A percentile compares a stretch with the other conserved stretches of the same genome.
Conservation (phyloP, 2,329 filamentous ascomycete species). For the Venturia nashicola region DNA sequence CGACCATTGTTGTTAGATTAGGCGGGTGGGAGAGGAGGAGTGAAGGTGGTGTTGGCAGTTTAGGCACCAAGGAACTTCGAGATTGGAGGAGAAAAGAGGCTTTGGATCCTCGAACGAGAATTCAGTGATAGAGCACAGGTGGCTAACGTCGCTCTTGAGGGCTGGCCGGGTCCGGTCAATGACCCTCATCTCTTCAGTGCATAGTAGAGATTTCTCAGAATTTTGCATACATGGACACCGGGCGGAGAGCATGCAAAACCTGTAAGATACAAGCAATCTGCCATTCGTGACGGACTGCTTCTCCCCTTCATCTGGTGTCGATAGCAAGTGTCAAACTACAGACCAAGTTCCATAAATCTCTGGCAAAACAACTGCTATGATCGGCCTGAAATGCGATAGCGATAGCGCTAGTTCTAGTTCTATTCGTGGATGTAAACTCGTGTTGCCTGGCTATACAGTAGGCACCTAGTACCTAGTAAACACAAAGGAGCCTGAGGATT, state of each 20-base stretch:
- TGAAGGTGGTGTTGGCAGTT: constrained; percentile 76
- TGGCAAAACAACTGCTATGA: not conserved
- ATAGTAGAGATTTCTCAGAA: too few relatives aligned
- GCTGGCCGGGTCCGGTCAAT: not conserved
- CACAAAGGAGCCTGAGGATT: not conserved
- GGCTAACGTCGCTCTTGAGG: not conserved
- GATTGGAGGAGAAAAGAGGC: constrained; percentile 75
- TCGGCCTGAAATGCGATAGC: not conserved
- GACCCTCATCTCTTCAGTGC: not conserved
- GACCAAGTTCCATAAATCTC: too few relatives aligned
- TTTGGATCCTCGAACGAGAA: constrained; percentile 62
- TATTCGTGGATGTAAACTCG: not conserved
- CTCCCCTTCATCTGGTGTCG: too few relatives aligned
- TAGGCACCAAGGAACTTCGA: constrained; percentile 85
- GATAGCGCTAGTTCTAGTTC: too few relatives aligned
- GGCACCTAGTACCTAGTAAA: too few relatives aligned
- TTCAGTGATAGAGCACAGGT: constrained; percentile 17
- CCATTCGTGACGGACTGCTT: too few relatives aligned
- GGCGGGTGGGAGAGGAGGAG: constrained; percentile 56
- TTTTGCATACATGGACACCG: too few relatives aligned
- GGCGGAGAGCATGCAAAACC: too few relatives aligned
- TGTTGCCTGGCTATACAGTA: not conserved
- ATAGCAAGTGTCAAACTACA: too few relatives aligned
- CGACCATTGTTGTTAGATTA: constrained; percentile 48
- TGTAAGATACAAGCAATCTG: too few relatives aligned